A percentile compares a stretch with the other conserved stretches of the same genome.
These are phyloP conservation scores for Arachis stenosperma DNA, from an alignment of 306 rosid species.

Conservation along the genomic window DNA sequence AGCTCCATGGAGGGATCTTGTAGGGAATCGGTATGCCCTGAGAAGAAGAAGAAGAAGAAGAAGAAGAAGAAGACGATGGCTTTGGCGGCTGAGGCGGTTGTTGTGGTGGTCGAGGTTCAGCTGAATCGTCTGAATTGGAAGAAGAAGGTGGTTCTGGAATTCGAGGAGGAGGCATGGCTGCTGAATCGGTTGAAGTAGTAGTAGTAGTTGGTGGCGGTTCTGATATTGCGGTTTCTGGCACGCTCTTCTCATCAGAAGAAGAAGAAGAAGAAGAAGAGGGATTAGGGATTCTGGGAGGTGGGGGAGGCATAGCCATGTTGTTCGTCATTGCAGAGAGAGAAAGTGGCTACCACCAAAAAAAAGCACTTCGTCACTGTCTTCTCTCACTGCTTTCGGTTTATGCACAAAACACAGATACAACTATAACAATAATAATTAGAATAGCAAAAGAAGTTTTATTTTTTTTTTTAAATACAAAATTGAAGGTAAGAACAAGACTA, in stretches of 20 bases:
- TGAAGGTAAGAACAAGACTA: too few relatives aligned
- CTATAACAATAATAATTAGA: too few relatives aligned
- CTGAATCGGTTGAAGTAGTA: conserved; percentile 15
- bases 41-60: conserved; percentile 48
- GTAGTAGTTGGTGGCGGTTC: background rate
- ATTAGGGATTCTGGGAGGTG: conserved; percentile 60
- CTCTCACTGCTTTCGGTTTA: too few relatives aligned
- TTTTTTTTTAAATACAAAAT: too few relatives aligned
- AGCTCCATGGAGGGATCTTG: conserved; percentile 84
- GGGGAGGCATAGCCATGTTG: conserved; percentile 72
- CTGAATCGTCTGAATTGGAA: conserved; percentile 19
- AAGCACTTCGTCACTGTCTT: too few relatives aligned
- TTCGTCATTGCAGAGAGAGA: too few relatives aligned
- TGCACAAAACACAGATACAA: too few relatives aligned
- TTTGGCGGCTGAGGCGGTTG: conserved; percentile 18
- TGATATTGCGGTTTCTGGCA: background rate
- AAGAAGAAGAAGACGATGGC: conserved; percentile 9
- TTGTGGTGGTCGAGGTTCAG: conserved; percentile 18
- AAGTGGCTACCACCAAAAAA: too few relatives aligned
- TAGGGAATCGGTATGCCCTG: conserved; percentile 58
- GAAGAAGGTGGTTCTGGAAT: conserved; percentile 26
- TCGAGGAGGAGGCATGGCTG: conserved; percentile 52
- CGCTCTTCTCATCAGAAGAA: conserved; percentile 24
- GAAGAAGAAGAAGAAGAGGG: conserved; percentile 38
- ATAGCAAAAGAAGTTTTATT: too few relatives aligned